Base-by-base conservation (phyloP, 129 eudicot species). In the Heracleum sosnowskyi region DNA sequence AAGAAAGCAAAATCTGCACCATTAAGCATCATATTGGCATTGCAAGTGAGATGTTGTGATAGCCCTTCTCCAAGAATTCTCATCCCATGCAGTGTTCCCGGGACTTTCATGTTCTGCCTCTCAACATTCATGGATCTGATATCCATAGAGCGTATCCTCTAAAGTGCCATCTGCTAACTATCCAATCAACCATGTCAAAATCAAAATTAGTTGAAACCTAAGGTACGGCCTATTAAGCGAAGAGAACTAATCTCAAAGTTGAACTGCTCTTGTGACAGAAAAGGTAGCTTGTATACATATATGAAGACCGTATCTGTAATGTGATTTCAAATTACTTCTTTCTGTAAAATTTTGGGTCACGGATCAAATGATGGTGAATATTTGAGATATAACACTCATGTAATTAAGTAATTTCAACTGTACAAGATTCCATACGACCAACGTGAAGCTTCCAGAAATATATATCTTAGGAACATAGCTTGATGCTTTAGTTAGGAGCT, bases 1-100 rank as follows among this genome's bases (percentile, higher is more conserved):
- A 88, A 95, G 37, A 91, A 96, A 0, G 91, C 98, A 78, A 49
- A 95, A 86, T 95, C 96, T 22, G 98, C 98, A 77, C 98, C 97
- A 82, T 90, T 90, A 26, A 91, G 91, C 97, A 91, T 91, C 98
- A 91, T 87, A 84, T 90, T 90, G 24, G 96, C 96, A 82, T 95
- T 88, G 82, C 94, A 88, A 9, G 88, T 95, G 40, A 87, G 96
- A 81, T 95, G 97, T 81, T 91, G 90, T 36, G 97, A 97, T 81
- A 91, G 79, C 44, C 98, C 94, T 24, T 96, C 96, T 46, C 97
- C 94, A 22, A 94, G 90, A 78, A 90, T 88, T 41, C 87, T 83
- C 88, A 95, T 87, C 75, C 96, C 94, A n/a, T n/a, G n/a, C n/a
- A 0, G 96, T 91, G 84, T 94, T 94, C 74, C 97, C 87, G 28